Conservation (phyloP, 2,329 filamentous ascomycete genomes). For the Aspergillus awamori region DNA sequence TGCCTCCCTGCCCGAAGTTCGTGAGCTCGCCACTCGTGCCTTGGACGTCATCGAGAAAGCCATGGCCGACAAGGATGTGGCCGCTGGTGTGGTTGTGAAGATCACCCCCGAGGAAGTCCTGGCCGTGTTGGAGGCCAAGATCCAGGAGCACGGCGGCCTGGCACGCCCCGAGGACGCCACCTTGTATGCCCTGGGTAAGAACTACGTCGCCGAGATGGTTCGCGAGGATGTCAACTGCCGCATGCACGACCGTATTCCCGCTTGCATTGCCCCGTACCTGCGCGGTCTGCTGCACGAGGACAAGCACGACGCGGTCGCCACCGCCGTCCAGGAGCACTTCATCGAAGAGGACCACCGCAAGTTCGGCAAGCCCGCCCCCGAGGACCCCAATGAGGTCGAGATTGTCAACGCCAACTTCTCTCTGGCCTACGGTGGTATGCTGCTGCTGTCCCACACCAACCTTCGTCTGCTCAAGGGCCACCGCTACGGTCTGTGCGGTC, state of each 20-base stretch:
- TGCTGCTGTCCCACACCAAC: conserved; percentile 94
- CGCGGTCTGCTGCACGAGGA: conserved; percentile 66
- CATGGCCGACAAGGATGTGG: conserved; percentile 71
- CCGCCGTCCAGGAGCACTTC: conserved; percentile 76
- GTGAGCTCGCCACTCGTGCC: conserved; percentile 82
- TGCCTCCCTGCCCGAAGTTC: conserved; percentile 91
- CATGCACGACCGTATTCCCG: conserved; percentile 71
- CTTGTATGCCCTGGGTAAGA: conserved; percentile 67
- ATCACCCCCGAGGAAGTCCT: conserved; percentile 70
- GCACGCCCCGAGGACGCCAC: conserved; percentile 63
- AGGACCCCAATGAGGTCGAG: conserved; percentile 89
- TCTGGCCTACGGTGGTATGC: conserved; percentile 95
- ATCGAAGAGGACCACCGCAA: conserved; percentile 84
- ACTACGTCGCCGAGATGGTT: conserved; percentile 81
- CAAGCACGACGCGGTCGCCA: conserved; percentile 66
- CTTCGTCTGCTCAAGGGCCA: conserved; percentile 92
- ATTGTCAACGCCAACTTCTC: conserved; percentile 99
- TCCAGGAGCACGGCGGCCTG: conserved; percentile 70
- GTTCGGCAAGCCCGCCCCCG: conserved; percentile 79
- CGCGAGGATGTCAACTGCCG: conserved; percentile 86
- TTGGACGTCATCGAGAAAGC: conserved; percentile 88
- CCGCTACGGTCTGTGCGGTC: conserved; percentile 93
- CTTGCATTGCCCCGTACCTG: conserved; percentile 74
- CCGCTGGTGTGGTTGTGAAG: conserved; percentile 61
- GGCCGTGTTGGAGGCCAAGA: conserved; percentile 72